phyloP scores from a whole-genome alignment of 345 rosid species.

The Sisymbrium altissimum region DNA sequence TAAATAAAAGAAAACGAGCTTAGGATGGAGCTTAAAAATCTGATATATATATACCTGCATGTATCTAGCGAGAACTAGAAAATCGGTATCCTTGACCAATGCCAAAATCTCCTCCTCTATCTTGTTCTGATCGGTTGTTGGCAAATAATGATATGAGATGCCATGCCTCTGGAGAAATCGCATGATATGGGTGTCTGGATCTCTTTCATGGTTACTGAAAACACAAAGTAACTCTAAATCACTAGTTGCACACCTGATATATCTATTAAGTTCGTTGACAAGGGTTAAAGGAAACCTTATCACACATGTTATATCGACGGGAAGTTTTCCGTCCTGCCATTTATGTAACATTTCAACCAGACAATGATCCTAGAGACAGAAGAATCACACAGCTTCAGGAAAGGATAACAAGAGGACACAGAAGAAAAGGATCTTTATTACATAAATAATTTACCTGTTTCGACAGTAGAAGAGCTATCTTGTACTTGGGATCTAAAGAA shows the following conservation, averaged over 20 bases:
- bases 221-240: not conserved
- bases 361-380: constrained; percentile 79
- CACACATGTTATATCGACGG: constrained; percentile 80
- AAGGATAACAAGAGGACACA: not conserved
- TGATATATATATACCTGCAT: constrained; percentile 75
- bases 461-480: constrained; percentile 74
- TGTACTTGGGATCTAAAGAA: constrained; percentile 72
- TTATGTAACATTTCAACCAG: constrained; percentile 74
- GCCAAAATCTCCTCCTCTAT: constrained; percentile 77
- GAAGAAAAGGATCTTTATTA: not conserved
- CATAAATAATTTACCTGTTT: constrained; percentile 51
- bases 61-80: constrained; percentile 92
- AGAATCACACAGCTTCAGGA: not conserved
- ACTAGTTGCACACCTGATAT: not conserved
- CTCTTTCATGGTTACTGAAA: constrained; percentile 86
- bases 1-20: not conserved
- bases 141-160: constrained; percentile 79
- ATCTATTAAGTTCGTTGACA: not conserved
- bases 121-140: constrained; percentile 49
- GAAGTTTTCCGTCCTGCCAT: constrained; percentile 94
- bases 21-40: constrained; percentile 6
- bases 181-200: constrained; percentile 74
- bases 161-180: constrained; percentile 82
- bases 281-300: constrained; percentile 52
- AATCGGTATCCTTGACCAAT: constrained; percentile 79